Percentiles rank a stretch among this genome's conserved stretches.
These are phyloP conservation scores for Vickermania spadyakhi DNA, from an alignment of 208 protist genomes.

Conservation along the genomic window DNA sequence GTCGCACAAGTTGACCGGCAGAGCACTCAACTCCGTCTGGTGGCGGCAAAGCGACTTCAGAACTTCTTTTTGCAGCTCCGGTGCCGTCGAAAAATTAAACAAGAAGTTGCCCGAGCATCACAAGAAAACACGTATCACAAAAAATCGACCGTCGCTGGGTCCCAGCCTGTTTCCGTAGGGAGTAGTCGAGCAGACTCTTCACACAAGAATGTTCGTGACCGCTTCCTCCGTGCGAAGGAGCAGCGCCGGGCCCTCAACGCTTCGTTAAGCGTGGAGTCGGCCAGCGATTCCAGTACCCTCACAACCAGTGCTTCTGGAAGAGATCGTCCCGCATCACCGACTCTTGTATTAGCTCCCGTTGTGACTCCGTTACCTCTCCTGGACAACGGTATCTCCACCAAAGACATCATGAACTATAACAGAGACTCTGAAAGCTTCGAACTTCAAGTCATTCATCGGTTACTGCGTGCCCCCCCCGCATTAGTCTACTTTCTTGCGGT, in stretches of 20 bases:
- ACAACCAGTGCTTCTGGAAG: neutral
- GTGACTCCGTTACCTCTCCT: slow-evolving; percentile 16
- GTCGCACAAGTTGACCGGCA: slow-evolving; percentile 8
- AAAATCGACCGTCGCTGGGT: neutral
- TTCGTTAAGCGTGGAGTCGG: neutral
- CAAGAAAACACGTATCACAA: slow-evolving; percentile 5
- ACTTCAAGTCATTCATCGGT: slow-evolving; percentile 67
- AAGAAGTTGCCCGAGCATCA: slow-evolving; percentile 3
- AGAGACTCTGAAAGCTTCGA: slow-evolving; percentile 53
- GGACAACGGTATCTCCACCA: slow-evolving; percentile 55
- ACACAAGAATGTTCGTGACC: slow-evolving; percentile 20
- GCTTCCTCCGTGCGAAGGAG: slow-evolving; percentile 48
- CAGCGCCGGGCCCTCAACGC: slow-evolving; percentile 32
- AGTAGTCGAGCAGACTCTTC: neutral
- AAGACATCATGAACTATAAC: slow-evolving; percentile 36
- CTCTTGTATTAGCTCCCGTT: neutral
- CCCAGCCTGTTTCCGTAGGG: neutral
- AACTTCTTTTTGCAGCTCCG: slow-evolving; percentile 21
- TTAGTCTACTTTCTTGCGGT: slow-evolving; percentile 57
- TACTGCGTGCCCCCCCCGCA: slow-evolving; percentile 54
- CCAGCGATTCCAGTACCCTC: neutral
- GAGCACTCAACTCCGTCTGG: slow-evolving; percentile 11
- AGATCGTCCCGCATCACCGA: neutral
- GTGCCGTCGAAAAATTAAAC: slow-evolving; percentile 18
- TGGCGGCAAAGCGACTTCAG: slow-evolving; percentile 17